These are phyloP conservation scores for Hygrocybe punicea DNA, from an alignment of 768 basidiomycete species.

Conservation along the genomic window DNA sequence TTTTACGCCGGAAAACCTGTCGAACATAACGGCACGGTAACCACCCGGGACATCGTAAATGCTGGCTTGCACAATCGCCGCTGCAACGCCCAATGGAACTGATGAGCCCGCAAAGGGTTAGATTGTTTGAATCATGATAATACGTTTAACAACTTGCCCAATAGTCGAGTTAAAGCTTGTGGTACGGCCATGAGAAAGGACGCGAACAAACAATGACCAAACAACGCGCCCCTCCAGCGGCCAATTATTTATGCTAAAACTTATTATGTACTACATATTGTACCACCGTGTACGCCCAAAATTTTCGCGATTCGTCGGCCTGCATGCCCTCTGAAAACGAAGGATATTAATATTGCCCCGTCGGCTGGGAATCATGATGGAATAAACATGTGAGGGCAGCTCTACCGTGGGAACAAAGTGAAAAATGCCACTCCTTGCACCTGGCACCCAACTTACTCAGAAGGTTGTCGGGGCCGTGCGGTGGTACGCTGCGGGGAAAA, in stretches of 20 bases:
- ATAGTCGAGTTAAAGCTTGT: conserved; percentile 45
- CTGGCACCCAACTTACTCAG: no score
- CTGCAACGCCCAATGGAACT: conserved; percentile 51
- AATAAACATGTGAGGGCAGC: no score
- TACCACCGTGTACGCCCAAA: no score
- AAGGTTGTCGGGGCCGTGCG: background rate
- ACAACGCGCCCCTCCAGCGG: conserved; percentile 1
- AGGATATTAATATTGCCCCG: no score
- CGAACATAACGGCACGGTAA: conserved; percentile 96
- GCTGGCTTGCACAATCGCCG: conserved; percentile 47
- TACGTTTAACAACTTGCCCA: conserved; percentile 38
- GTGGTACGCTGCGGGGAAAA: background rate
- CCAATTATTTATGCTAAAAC: no score
- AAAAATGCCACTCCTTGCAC: no score
- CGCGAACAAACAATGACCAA: background rate
- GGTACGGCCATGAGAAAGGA: conserved; percentile 47
- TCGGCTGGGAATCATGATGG: no score
- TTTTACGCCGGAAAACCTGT: conserved; percentile 90
- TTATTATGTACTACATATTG: no score
- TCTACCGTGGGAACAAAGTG: no score
- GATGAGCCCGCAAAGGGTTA: background rate
- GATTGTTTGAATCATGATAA: background rate
- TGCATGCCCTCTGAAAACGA: no score
- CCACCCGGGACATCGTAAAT: conserved; percentile 83
- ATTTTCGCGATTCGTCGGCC: no score